phyloP scores from a whole-genome alignment of 345 rosid species.

The Erodium maritimum region DNA sequence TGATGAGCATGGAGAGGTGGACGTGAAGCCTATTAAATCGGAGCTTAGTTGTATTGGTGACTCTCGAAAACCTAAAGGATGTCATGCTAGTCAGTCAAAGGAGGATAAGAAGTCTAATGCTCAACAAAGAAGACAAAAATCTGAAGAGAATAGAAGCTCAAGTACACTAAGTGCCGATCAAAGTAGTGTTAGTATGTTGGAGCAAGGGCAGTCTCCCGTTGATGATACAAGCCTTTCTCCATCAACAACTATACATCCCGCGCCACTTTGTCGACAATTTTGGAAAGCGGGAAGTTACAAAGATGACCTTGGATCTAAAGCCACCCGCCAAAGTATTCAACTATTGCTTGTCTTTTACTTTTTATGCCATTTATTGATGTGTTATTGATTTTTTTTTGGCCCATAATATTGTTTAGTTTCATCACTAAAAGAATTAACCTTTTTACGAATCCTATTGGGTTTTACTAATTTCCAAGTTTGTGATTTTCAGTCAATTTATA shows the following conservation, averaged over 20 bases:
- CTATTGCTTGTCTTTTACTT: slow-evolving; percentile 5
- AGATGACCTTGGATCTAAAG: slow-evolving; percentile 35
- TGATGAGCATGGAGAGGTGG: slow-evolving; percentile 19
- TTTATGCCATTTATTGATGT: background rate
- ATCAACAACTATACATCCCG: slow-evolving; percentile 37
- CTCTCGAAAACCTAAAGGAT: slow-evolving; percentile 4
- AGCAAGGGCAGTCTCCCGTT: slow-evolving; percentile 55
- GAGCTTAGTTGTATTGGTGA: slow-evolving; percentile 27
- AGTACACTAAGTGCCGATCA: slow-evolving; percentile 34
- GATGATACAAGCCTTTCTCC: slow-evolving; percentile 62
- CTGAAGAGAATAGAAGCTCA: slow-evolving; percentile 48
- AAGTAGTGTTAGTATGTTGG: slow-evolving; percentile 49
- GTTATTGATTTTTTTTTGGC: background rate
- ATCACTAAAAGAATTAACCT: too few relatives aligned
- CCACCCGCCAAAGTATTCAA: slow-evolving; percentile 45
- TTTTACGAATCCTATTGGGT: too few relatives aligned
- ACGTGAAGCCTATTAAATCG: slow-evolving; percentile 32
- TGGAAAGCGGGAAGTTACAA: slow-evolving; percentile 85
- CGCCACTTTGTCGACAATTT: slow-evolving; percentile 81
- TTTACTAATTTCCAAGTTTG: too few relatives aligned
- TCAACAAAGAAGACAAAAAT: slow-evolving; percentile 25
- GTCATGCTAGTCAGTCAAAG: slow-evolving; percentile 5
- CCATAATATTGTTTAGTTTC: too few relatives aligned
- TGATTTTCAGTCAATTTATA: too few relatives aligned
- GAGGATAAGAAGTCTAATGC: slow-evolving; percentile 16